A percentile compares a stretch with the other conserved stretches of the same genome.
phyloP scores from a whole-genome alignment of 75 land plant genomes.

The Picea glauca region DNA sequence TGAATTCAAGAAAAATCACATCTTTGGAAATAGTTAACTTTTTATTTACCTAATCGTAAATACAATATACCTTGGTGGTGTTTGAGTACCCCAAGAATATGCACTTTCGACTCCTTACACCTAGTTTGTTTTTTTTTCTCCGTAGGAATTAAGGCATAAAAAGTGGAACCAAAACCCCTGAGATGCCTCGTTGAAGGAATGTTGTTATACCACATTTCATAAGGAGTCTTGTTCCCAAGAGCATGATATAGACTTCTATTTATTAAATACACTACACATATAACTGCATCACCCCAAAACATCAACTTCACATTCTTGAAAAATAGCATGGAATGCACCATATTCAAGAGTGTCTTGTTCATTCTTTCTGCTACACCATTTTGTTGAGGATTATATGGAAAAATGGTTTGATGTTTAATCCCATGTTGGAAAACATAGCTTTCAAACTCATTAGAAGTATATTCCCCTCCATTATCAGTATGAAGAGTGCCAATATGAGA shows the following conservation, averaged over 20 bases:
- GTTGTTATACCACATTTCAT: neutral
- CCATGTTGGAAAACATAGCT: too few relatives aligned
- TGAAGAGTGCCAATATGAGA: neutral
- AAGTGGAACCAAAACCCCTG: neutral
- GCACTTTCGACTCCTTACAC: neutral
- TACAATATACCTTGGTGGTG: neutral
- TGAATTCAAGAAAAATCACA: too few relatives aligned
- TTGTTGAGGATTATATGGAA: too few relatives aligned
- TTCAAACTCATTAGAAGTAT: neutral
- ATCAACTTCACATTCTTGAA: too few relatives aligned
- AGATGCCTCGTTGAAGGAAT: neutral
- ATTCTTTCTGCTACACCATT: too few relatives aligned
- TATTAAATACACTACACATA: neutral
- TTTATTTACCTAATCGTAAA: neutral
- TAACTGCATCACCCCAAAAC: neutral
- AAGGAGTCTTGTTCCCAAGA: neutral
- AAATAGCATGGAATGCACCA: too few relatives aligned
- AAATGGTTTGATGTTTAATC: too few relatives aligned
- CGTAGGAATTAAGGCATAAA: neutral
- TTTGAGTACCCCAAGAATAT: neutral
- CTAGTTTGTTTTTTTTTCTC: neutral
- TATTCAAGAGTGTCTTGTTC: too few relatives aligned
- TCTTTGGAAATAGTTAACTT: too few relatives aligned
- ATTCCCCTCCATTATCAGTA: too few relatives aligned
- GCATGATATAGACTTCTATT: too few relatives aligned